These are phyloP conservation scores for Diplocarpon mali DNA, from an alignment of 2,329 filamentous ascomycete genomes.

Conservation along the genomic window DNA sequence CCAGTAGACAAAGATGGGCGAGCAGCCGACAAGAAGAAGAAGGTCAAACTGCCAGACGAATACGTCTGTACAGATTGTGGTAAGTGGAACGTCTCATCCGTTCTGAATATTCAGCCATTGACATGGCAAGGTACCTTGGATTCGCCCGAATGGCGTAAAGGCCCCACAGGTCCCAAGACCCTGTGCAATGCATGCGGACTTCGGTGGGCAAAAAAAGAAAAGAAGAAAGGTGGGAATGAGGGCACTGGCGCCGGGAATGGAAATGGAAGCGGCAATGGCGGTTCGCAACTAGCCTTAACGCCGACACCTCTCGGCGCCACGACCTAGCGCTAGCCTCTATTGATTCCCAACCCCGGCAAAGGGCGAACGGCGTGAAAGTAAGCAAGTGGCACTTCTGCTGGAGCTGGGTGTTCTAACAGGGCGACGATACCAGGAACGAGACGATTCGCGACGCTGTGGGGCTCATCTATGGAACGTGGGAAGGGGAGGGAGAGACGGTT, in stretches of 20 bases:
- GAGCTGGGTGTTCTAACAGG: background rate
- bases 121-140: slow-evolving; percentile 57
- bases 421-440: background rate
- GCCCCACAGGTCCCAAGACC: slow-evolving; percentile 85
- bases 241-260: background rate
- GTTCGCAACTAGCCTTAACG: background rate
- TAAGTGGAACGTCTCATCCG: slow-evolving; percentile 28
- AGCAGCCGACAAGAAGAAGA: slow-evolving; percentile 70
- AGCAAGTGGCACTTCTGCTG: background rate
- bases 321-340: background rate
- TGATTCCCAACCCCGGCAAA: background rate
- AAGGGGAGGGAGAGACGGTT: no score
- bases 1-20: slow-evolving; percentile 66
- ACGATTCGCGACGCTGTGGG: background rate
- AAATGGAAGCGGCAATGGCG: background rate
- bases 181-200: slow-evolving; percentile 89
- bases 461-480: no score
- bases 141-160: slow-evolving; percentile 93
- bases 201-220: slow-evolving; percentile 70
- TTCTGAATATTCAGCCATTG: background rate
- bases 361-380: background rate
- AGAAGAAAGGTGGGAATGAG: slow-evolving; percentile 40
- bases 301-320: background rate
- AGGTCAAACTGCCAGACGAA: slow-evolving; percentile 72
- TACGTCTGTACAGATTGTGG: slow-evolving; percentile 95